Percentiles rank a stretch among this genome's conserved stretches.
phyloP scores from a whole-genome alignment of 345 rosid genomes.

The Conringia planisiliqua region DNA sequence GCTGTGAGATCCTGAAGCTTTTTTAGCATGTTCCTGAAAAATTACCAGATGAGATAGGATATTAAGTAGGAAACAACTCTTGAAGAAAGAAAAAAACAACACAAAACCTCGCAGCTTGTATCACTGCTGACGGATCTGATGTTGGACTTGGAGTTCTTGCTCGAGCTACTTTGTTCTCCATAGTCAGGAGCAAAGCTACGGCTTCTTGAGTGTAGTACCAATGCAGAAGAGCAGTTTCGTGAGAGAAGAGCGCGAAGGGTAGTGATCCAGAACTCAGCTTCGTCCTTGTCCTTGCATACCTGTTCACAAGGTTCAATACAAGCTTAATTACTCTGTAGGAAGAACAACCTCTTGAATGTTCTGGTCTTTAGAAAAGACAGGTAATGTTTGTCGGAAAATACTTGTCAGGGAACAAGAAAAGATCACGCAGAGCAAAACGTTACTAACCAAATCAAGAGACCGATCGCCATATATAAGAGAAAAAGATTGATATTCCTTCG shows the following conservation, averaged over 20 bases:
- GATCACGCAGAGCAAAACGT: background rate
- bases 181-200: constrained; percentile 24
- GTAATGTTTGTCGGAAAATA: background rate
- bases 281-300: constrained; percentile 49
- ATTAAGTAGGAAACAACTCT: constrained; percentile 7
- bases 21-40: constrained; percentile 41
- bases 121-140: constrained; percentile 42
- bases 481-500: constrained; percentile 78
- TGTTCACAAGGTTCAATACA: constrained; percentile 27
- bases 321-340: background rate
- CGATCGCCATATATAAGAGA: constrained; percentile 71
- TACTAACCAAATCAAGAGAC: constrained; percentile 66
- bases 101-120: constrained; percentile 39
- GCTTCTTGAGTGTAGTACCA: constrained; percentile 33
- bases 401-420: background rate
- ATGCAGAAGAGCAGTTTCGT: constrained; percentile 26
- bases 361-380: too few relatives aligned
- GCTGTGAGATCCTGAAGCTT: constrained; percentile 25
- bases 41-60: constrained; percentile 5
- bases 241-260: constrained; percentile 37
- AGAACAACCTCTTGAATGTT: background rate
- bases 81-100: background rate
- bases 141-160: constrained; percentile 15
- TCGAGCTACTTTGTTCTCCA: constrained; percentile 20
- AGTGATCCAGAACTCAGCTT: constrained; percentile 43